Conservation (phyloP, 2,329 filamentous ascomycete species). For the Fusarium poae region DNA sequence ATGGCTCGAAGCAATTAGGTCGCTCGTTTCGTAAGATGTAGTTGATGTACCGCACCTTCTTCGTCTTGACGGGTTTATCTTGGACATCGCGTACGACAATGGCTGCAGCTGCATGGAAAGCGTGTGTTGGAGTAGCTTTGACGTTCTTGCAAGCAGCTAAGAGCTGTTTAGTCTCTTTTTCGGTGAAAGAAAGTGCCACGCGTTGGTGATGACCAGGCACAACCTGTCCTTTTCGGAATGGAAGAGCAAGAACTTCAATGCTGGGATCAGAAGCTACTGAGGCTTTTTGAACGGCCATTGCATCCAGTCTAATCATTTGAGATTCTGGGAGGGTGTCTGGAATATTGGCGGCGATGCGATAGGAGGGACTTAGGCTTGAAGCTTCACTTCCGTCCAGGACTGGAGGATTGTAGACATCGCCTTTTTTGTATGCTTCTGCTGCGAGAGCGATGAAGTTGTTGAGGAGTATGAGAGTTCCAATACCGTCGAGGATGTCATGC, state of each 20-base stretch:
- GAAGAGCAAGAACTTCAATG: constrained; percentile 27
- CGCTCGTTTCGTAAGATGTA: constrained; percentile 54
- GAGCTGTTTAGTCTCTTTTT: constrained; percentile 35
- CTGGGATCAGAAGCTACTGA: constrained; percentile 1
- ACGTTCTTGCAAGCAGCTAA: constrained; percentile 33
- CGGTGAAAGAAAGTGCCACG: constrained; percentile 36
- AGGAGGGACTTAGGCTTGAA: constrained; percentile 25
- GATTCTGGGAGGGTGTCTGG: rapidly evolving
- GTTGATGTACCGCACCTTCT: constrained; percentile 46
- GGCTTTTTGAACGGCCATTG: constrained; percentile 11
- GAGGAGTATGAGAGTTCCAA: constrained; percentile 55
- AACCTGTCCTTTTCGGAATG: constrained; percentile 32
- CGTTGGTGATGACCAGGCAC: constrained; percentile 48
- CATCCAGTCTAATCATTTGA: not conserved
- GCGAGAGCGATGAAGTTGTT: constrained; percentile 49
- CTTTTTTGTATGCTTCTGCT: constrained; percentile 39
- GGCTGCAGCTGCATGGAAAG: constrained; percentile 53
- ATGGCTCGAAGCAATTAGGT: constrained; percentile 43
- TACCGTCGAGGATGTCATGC: constrained; percentile 58
- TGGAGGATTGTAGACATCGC: constrained; percentile 20
- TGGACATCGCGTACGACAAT: constrained; percentile 50
- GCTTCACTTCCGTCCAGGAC: constrained; percentile 41
- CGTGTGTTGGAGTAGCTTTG: constrained; percentile 49
- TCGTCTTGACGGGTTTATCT: not conserved
- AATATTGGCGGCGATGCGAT: constrained; percentile 15